phyloP scores from a whole-genome alignment of 805 yeast species.

The Cyberlindnera lachancei region DNA sequence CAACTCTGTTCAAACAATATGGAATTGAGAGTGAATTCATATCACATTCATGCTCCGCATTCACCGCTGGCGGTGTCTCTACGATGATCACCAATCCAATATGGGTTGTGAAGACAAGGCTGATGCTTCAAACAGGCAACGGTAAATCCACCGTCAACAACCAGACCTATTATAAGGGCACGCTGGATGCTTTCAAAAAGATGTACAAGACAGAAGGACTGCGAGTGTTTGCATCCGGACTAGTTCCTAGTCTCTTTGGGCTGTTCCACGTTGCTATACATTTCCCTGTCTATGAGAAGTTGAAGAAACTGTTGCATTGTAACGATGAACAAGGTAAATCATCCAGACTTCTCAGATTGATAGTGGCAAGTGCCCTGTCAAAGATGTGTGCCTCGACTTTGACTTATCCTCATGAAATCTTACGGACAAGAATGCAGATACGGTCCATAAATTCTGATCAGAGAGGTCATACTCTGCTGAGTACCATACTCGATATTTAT shows the following conservation, averaged over 20 bases:
- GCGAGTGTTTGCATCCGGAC: conserved; percentile 77
- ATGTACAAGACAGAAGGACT: conserved; percentile 80
- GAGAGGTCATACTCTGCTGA: conserved; percentile 15
- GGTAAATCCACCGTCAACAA: conserved; percentile 13
- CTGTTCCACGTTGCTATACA: conserved; percentile 91
- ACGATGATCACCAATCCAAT: conserved; percentile 87
- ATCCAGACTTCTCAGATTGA: conserved; percentile 33
- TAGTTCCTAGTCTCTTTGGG: conserved; percentile 86
- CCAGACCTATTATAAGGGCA: conserved; percentile 53
- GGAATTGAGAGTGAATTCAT: conserved; percentile 25
- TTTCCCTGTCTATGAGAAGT: conserved; percentile 85
- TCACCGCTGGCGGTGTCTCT: conserved; percentile 83
- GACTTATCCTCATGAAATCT: conserved; percentile 93
- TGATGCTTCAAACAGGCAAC: conserved; percentile 69
- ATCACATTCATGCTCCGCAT: conserved; percentile 48
- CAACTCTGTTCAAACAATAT: conserved; percentile 27
- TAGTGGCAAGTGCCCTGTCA: conserved; percentile 67
- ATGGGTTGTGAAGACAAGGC: conserved; percentile 94
- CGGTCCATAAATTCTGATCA: conserved; percentile 26
- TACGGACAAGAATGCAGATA: conserved; percentile 82
- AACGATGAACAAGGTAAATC: conserved; percentile 18
- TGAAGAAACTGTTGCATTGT: conserved; percentile 46
- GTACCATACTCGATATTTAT: conserved; percentile 24
- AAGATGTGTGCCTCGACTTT: conserved; percentile 84
- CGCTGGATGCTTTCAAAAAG: conserved; percentile 73